Evolutionary conservation across 352 stramenopile genomes (phyloP).

Genomic region (Pythium scleroteichum): DNA sequence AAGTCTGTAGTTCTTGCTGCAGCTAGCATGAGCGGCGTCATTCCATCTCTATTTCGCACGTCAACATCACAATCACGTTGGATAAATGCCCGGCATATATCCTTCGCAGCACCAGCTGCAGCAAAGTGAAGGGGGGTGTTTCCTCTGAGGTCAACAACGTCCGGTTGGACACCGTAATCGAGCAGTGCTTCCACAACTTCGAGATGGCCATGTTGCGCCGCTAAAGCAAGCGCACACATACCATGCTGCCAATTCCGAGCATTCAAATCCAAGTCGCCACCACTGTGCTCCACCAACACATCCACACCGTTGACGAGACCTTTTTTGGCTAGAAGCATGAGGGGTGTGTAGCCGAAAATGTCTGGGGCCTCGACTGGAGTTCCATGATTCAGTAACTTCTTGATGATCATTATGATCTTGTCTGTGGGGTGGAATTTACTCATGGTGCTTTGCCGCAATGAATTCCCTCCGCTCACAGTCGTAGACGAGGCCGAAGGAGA

Average conservation of each 20-base stretch:
- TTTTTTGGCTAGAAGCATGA: slow-evolving; percentile 79
- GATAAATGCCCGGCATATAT: slow-evolving; percentile 70
- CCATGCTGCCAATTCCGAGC: slow-evolving; percentile 80
- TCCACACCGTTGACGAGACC: slow-evolving; percentile 75
- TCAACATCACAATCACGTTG: slow-evolving; percentile 71
- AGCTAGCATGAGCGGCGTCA: slow-evolving; percentile 84
- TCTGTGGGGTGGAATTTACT: slow-evolving; percentile 45
- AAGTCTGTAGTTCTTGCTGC: slow-evolving; percentile 36
- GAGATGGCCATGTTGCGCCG: slow-evolving; percentile 58
- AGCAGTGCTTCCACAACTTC: slow-evolving; percentile 82
- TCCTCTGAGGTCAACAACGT: slow-evolving; percentile 63
- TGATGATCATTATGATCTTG: slow-evolving; percentile 77
- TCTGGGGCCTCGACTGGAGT: slow-evolving; percentile 64
- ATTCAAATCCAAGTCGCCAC: slow-evolving; percentile 69
- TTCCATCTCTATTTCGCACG: slow-evolving; percentile 60
- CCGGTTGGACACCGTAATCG: slow-evolving; percentile 73
- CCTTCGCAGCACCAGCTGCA: slow-evolving; percentile 56
- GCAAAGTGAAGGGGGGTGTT: slow-evolving; percentile 84
- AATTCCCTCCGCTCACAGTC: slow-evolving; percentile 17
- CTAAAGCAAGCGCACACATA: slow-evolving; percentile 73
- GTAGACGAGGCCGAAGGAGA: slow-evolving; percentile 6
- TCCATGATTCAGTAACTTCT: slow-evolving; percentile 79
- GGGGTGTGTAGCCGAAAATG: slow-evolving; percentile 80
- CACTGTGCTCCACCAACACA: slow-evolving; percentile 65
- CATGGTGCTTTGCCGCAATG: slow-evolving; percentile 23